phyloP scores from a whole-genome alignment of 2,329 filamentous ascomycete genomes.

The Colletotrichum viniferum region DNA sequence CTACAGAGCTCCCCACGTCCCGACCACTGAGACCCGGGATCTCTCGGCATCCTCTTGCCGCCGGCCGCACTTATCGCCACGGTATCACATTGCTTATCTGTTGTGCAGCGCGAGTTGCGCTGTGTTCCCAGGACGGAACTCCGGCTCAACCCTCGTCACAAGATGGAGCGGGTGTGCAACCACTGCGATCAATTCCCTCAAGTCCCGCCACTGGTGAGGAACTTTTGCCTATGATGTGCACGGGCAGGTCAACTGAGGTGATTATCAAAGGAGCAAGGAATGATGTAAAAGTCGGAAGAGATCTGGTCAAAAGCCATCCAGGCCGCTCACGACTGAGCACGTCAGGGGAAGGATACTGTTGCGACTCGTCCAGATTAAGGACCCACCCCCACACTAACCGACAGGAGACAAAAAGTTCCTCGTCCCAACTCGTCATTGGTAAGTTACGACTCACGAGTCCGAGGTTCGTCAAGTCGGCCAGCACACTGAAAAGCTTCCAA shows the following conservation, averaged over 20 bases:
- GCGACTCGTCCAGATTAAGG: not conserved
- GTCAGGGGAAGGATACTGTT: not conserved
- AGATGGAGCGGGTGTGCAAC: not conserved
- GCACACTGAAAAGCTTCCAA: not conserved
- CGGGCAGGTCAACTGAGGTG: not conserved
- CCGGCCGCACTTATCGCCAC: not conserved
- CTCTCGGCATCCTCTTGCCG: not conserved
- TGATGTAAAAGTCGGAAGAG: not conserved
- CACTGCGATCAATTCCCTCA: not conserved
- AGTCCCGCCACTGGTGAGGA: not conserved
- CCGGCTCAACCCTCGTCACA: not conserved
- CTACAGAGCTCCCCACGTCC: not conserved
- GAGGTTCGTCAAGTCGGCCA: not conserved
- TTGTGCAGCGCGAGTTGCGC: not conserved
- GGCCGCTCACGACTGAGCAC: slow-evolving; percentile 2
- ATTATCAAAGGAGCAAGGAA: not conserved
- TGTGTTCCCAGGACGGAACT: not conserved
- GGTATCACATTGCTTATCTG: not conserved
- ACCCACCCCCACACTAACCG: not conserved
- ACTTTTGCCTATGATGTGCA: not conserved
- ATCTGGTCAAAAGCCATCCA: not conserved
- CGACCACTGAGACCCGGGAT: not conserved
- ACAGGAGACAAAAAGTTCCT: not conserved
- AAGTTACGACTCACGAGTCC: not conserved
- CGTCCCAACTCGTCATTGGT: not conserved